These are phyloP conservation scores for Phialocephala sp. DNA, from an alignment of 2,329 filamentous ascomycete genomes.

Conservation along the genomic window DNA sequence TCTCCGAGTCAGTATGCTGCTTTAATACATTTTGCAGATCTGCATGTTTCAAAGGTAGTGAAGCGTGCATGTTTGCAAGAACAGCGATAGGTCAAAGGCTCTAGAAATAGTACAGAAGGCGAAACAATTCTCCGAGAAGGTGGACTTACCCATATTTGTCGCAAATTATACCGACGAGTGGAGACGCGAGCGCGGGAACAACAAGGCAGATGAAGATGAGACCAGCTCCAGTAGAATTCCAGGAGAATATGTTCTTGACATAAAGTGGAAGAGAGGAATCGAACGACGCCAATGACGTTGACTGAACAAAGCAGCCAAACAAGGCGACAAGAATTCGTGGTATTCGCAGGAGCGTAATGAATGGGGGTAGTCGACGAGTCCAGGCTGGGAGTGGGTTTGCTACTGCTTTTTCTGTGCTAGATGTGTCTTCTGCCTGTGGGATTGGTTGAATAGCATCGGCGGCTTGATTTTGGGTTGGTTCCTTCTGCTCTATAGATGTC, in stretches of 20 bases:
- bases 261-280: slow-evolving; percentile 62
- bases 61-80: too few relatives aligned
- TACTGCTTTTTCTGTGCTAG: slow-evolving; percentile 11
- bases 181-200: slow-evolving; percentile 63
- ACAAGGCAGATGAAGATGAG: slow-evolving; percentile 64
- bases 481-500: background rate
- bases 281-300: slow-evolving; percentile 56
- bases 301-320: slow-evolving; percentile 51
- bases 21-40: too few relatives aligned
- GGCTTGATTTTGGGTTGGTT: slow-evolving; percentile 4
- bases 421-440: slow-evolving; percentile 4
- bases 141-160: slow-evolving; percentile 54
- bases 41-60: too few relatives aligned
- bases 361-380: slow-evolving; percentile 34
- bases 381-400: background rate
- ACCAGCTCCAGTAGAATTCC: slow-evolving; percentile 60
- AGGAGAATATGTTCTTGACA: slow-evolving; percentile 58
- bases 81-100: too few relatives aligned
- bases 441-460: slow-evolving; percentile 11
- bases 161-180: slow-evolving; percentile 56
- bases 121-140: too few relatives aligned
- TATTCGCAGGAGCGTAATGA: slow-evolving; percentile 48
- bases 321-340: slow-evolving; percentile 49
- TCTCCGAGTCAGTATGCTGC: too few relatives aligned
- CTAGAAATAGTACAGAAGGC: too few relatives aligned